Conservation (phyloP, 176 grass and related monocot species). For the Triticum turgidum region DNA sequence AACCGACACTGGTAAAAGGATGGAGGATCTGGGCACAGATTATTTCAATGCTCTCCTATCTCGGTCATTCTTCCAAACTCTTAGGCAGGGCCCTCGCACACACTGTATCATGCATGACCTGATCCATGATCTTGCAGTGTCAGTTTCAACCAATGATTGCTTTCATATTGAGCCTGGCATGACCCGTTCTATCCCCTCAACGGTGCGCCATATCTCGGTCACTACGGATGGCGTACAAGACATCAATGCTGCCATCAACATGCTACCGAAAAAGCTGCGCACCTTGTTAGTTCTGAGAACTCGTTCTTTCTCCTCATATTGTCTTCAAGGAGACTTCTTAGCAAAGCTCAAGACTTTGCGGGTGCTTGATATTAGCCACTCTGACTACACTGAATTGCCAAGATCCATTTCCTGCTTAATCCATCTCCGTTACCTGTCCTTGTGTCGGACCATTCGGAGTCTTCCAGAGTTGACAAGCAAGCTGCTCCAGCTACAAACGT, state of each 20-base stretch:
- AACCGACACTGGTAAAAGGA: neutral
- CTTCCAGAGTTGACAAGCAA: neutral
- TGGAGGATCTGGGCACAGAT: neutral
- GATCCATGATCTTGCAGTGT: neutral
- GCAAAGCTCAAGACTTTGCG: neutral
- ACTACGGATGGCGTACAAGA: neutral
- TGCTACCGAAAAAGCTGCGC: neutral
- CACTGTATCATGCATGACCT: neutral
- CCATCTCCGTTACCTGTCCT: slow-evolving; percentile 6
- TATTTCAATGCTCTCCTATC: neutral
- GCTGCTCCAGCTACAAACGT: slow-evolving; percentile 25
- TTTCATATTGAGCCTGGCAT: neutral
- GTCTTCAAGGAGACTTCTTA: neutral
- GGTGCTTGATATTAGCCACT: neutral
- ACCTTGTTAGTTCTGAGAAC: neutral
- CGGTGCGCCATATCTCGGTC: neutral
- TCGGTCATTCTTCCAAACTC: neutral
- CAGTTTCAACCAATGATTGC: neutral
- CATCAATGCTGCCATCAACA: neutral
- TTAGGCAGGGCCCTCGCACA: neutral
- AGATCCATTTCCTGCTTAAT: neutral
- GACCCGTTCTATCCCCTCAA: neutral
- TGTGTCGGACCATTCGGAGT: neutral
- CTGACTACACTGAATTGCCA: neutral
- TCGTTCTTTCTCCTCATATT: neutral